Evolutionary conservation across 140 eudicot genomes (phyloP).

Genomic region (Ambrosia hybrid): DNA sequence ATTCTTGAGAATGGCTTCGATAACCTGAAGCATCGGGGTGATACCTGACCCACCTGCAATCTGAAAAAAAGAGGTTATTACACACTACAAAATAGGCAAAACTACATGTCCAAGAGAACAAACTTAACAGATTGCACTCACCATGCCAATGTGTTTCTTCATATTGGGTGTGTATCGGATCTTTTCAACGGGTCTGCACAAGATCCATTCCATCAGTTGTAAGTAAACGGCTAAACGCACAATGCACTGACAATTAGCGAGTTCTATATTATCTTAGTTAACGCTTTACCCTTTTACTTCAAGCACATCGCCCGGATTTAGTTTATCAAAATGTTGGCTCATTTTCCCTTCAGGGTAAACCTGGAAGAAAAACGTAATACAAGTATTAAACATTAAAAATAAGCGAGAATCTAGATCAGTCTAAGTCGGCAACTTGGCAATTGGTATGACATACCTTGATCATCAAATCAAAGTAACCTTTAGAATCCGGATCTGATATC

Average conservation of each 20-base stretch:
- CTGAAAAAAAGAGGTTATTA: conserved; percentile 34
- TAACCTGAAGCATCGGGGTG: conserved; percentile 97
- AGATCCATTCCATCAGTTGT: conserved; percentile 27
- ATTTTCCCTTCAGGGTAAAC: conserved; percentile 94
- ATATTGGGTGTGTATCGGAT: conserved; percentile 83
- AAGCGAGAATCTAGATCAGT: not conserved
- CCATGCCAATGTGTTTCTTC: conserved; percentile 99
- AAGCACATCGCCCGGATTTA: conserved; percentile 87
- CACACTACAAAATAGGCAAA: not conserved
- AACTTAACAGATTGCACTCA: conserved; percentile 30
- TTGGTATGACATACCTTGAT: conserved; percentile 57
- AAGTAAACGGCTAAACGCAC: not conserved
- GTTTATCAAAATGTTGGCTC: conserved; percentile 95
- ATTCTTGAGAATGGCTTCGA: conserved; percentile 83
- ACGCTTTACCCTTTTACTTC: conserved; percentile 90
- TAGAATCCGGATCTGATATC: conserved; percentile 86
- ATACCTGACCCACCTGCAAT: conserved; percentile 98
- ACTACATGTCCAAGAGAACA: not conserved
- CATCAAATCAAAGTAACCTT: conserved; percentile 90
- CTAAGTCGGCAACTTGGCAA: not conserved
- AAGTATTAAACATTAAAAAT: not conserved
- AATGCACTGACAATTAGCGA: not conserved
- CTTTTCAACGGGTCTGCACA: conserved; percentile 73
- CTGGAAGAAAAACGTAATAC: conserved; percentile 32
- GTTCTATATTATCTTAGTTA: not conserved